Evolutionary conservation across 208 protist genomes (phyloP), one percentile per base, ranked within the genome.

Genomic region (Blastocrithidia nonstop): DNA sequence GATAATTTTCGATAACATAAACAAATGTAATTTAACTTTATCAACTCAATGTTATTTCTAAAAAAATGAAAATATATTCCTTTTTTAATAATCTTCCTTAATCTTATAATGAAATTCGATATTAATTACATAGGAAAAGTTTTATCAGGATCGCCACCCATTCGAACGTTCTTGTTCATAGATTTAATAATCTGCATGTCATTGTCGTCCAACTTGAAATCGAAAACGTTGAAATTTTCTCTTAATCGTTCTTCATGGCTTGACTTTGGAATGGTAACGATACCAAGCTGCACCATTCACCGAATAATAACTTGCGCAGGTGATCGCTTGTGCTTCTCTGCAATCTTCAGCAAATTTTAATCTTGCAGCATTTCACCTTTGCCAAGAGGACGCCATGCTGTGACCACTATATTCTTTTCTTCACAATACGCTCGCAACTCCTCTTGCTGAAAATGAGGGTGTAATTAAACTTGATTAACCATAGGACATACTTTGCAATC

Each of bases 391-490:
- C 70, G 73, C 67, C 88, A 94, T 11, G 72, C 90, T 2, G 70
- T 89, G 15, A 91, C 61, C 15, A 44, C 49, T 45, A 95, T 94
- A 47, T 62, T 64, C 11, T 81, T 51, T 13, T 74, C 40, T 6
- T 54, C 36, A 56, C 85, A 94, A 43, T 66, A 88, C 11, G 68
- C 39, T 17, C 82, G 64, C 13, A 95, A 47, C 8, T 23, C 50
- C 11, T 51, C 35, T 32, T 88, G 76, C 26, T 74, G 75, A 11
- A 79, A 63, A 6, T 54, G 61, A 2, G 88, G 87, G 50, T 96
- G 85, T 31, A 92, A 53, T 71, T 96, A 88, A 13, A 96, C 58
- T 60, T 96, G 89, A 40, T 95, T 95, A 26, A 95, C 73, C 49
- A 72, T 78, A 13, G 87, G 86, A 23, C 47, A 33, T 32, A 92